These are phyloP conservation scores for Bromus sterilis DNA, from an alignment of 176 grass and related monocot species.

Conservation along the genomic window DNA sequence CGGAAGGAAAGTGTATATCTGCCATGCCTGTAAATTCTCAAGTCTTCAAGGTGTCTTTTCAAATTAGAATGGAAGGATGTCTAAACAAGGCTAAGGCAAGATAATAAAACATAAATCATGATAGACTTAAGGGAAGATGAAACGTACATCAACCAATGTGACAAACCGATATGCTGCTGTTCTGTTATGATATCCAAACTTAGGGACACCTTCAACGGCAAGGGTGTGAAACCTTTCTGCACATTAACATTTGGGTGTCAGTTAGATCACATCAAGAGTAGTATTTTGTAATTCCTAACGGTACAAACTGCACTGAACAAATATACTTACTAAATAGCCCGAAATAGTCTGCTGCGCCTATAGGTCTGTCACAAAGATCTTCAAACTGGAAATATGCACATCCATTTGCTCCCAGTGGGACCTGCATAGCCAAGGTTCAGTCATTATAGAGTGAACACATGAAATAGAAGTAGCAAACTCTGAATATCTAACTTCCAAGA, in stretches of 20 bases:
- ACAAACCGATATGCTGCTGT: constrained; percentile 88
- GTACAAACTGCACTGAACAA: not conserved
- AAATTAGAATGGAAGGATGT: not conserved
- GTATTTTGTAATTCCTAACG: not conserved
- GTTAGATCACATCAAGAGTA: not conserved
- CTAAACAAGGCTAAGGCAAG: not conserved
- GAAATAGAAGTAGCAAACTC: not conserved
- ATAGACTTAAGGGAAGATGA: not conserved
- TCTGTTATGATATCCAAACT: constrained; percentile 72
- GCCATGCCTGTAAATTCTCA: not conserved
- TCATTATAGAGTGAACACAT: not conserved
- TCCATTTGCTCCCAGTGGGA: constrained; percentile 74
- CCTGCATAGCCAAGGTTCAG: constrained; percentile 37
- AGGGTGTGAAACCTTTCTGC: constrained; percentile 93
- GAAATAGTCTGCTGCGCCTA: constrained; percentile 94
- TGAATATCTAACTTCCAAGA: constrained; percentile 22
- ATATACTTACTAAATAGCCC: constrained; percentile 83
- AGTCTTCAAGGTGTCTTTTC: not conserved
- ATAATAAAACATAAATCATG: not conserved
- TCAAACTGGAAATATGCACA: constrained; percentile 93
- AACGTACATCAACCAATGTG: constrained; percentile 86
- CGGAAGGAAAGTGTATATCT: not conserved
- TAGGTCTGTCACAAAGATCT: constrained; percentile 87
- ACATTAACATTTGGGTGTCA: not conserved
- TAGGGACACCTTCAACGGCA: constrained; percentile 75